Conservation (phyloP, 164 flowering plant species). For the Malania oleifera region DNA sequence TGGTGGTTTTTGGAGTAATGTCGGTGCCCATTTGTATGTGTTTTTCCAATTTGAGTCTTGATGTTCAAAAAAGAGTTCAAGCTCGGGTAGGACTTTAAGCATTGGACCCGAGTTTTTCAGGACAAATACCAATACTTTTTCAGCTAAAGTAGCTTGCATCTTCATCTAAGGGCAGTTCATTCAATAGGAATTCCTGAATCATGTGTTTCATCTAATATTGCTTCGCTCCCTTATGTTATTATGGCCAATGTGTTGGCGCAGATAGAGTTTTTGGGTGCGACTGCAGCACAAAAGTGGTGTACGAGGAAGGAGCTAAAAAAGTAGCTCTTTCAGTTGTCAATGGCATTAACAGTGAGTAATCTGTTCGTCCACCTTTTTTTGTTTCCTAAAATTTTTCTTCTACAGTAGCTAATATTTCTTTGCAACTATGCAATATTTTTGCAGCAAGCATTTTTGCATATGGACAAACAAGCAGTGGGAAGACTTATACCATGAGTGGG, state of each 20-base stretch:
- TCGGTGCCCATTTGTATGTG: too few relatives aligned
- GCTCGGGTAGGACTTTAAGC: too few relatives aligned
- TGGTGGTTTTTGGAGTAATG: too few relatives aligned
- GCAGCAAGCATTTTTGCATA: slow-evolving; percentile 92
- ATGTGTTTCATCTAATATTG: neutral
- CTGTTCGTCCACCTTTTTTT: slow-evolving; percentile 1
- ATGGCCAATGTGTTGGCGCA: slow-evolving; percentile 8
- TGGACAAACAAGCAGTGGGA: slow-evolving; percentile 99
- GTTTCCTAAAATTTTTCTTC: neutral
- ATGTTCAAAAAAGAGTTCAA: too few relatives aligned
- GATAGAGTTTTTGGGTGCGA: slow-evolving; percentile 76
- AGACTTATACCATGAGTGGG: slow-evolving; percentile 93
- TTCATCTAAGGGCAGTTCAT: too few relatives aligned
- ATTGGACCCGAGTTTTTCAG: too few relatives aligned
- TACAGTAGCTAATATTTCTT: slow-evolving; percentile 3
- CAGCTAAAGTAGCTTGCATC: neutral
- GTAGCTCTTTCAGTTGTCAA: slow-evolving; percentile 74
- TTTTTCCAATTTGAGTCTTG: too few relatives aligned
- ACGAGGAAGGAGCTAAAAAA: slow-evolving; percentile 73
- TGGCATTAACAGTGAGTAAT: slow-evolving; percentile 82
- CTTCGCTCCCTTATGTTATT: neutral
- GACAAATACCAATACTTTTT: too few relatives aligned
- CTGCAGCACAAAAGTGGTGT: slow-evolving; percentile 59
- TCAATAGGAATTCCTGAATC: too few relatives aligned
- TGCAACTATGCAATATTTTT: slow-evolving; percentile 3